These are phyloP conservation scores for Naganishia sp. DNA, from an alignment of 1,284 basidiomycete species.

Conservation along the genomic window DNA sequence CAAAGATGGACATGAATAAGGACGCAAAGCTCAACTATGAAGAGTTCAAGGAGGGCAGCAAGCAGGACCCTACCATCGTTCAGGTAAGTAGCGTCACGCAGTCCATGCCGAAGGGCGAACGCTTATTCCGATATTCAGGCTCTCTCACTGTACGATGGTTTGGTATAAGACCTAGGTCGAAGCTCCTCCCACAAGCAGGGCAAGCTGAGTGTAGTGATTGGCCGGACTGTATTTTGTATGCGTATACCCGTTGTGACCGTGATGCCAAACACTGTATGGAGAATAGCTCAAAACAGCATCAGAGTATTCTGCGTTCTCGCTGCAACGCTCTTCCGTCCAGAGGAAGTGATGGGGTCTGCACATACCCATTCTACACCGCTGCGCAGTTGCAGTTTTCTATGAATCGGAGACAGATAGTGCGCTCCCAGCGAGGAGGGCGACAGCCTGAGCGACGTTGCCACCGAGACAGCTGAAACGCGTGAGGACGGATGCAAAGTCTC, in stretches of 20 bases:
- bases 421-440: too few relatives aligned
- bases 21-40: conserved; percentile 86
- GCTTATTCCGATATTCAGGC: conserved; percentile 46
- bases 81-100: conserved; percentile 62
- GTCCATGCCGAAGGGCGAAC: not conserved
- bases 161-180: conserved; percentile 51
- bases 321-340: not conserved
- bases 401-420: too few relatives aligned
- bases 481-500: too few relatives aligned
- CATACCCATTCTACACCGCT: too few relatives aligned
- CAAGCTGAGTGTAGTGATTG: not conserved
- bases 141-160: conserved; percentile 59
- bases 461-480: too few relatives aligned
- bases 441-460: too few relatives aligned
- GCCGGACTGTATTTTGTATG: conserved; percentile 27
- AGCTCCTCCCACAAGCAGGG: not conserved
- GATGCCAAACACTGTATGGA: conserved; percentile 2
- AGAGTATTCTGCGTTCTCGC: not conserved
- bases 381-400: too few relatives aligned
- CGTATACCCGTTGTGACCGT: conserved; percentile 20
- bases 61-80: conserved; percentile 96
- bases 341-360: too few relatives aligned
- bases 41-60: conserved; percentile 95
- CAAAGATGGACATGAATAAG: conserved; percentile 89
- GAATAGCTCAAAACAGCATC: not conserved